Evolutionary conservation across 2,329 filamentous ascomycete species (phyloP).

Genomic region (Exophiala bonariae): DNA sequence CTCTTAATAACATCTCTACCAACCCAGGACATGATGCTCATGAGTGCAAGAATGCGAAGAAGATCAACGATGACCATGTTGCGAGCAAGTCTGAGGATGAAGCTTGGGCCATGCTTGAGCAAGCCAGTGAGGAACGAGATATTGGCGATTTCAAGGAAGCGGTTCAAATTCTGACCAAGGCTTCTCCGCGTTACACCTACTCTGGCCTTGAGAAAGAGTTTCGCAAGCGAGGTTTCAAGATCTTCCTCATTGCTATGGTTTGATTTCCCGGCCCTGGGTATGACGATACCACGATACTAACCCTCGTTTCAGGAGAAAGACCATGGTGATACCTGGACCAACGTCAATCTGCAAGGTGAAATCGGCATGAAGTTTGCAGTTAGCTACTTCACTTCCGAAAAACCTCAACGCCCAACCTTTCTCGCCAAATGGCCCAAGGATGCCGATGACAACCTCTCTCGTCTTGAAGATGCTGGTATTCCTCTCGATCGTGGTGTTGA

Average conservation of each 20-base stretch:
- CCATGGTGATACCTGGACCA: slow-evolving; percentile 44
- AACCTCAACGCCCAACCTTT: slow-evolving; percentile 48
- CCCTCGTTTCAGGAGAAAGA: slow-evolving; percentile 39
- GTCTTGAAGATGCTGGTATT: slow-evolving; percentile 53
- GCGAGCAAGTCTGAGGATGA: slow-evolving; percentile 49
- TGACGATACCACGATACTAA: slow-evolving; percentile 12
- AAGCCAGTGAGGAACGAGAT: slow-evolving; percentile 50
- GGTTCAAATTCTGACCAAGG: slow-evolving; percentile 53
- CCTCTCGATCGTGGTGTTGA: slow-evolving; percentile 51
- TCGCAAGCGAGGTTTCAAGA: slow-evolving; percentile 46
- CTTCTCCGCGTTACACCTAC: slow-evolving; percentile 46
- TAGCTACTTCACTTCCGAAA: slow-evolving; percentile 48
- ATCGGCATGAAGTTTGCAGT: slow-evolving; percentile 52
- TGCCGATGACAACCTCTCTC: slow-evolving; percentile 52
- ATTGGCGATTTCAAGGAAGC: slow-evolving; percentile 53
- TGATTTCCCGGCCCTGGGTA: slow-evolving; percentile 26
- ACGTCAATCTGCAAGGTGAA: slow-evolving; percentile 56
- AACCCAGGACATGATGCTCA: slow-evolving; percentile 44
- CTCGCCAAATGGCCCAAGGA: slow-evolving; percentile 50
- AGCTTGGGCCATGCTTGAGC: slow-evolving; percentile 52
- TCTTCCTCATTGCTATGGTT: slow-evolving; percentile 53
- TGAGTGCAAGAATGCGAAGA: slow-evolving; percentile 47
- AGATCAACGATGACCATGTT: slow-evolving; percentile 44
- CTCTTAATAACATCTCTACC: slow-evolving; percentile 3
- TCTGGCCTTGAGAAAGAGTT: slow-evolving; percentile 52